These are phyloP conservation scores for Trichoderma sp. DNA, from an alignment of 2,329 filamentous ascomycete genomes.

Conservation along the genomic window DNA sequence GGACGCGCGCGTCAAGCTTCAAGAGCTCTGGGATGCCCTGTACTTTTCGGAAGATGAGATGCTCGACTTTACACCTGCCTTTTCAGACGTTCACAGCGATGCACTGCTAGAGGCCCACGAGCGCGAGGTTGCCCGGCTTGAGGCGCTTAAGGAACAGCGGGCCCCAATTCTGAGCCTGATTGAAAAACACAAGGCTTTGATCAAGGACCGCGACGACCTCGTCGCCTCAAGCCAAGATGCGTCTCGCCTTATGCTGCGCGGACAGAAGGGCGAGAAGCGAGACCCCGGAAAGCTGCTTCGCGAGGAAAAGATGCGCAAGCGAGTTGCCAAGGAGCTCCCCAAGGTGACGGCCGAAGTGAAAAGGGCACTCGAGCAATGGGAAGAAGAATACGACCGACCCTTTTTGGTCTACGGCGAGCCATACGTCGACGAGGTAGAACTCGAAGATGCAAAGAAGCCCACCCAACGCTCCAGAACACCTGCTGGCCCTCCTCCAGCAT, in stretches of 20 bases:
- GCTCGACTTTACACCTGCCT: slow-evolving; percentile 95
- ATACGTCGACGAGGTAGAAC: slow-evolving; percentile 83
- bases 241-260: slow-evolving; percentile 86
- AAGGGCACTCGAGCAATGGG: slow-evolving; percentile 81
- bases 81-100: slow-evolving; percentile 96
- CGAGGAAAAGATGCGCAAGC: slow-evolving; percentile 98
- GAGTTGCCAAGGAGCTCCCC: slow-evolving; percentile 92
- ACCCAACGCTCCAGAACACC: slow-evolving; percentile 70
- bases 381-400: slow-evolving; percentile 89
- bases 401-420: slow-evolving; percentile 92
- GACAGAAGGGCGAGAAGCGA: slow-evolving; percentile 88
- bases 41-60: slow-evolving; percentile 98
- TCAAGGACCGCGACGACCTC: slow-evolving; percentile 84
- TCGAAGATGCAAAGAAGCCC: slow-evolving; percentile 57
- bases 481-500: slow-evolving; percentile 57
- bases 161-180: slow-evolving; percentile 80
- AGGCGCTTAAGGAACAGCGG: slow-evolving; percentile 82
- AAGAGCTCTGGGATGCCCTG: slow-evolving; percentile 91
- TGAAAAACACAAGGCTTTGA: slow-evolving; percentile 77
- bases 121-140: slow-evolving; percentile 80
- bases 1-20: slow-evolving; percentile 84
- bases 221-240: slow-evolving; percentile 92
- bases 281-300: slow-evolving; percentile 91
- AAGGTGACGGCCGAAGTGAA: slow-evolving; percentile 85
- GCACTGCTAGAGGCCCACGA: slow-evolving; percentile 94